Conservation (phyloP, 140 eudicot species). For the Senecio squalidus region DNA sequence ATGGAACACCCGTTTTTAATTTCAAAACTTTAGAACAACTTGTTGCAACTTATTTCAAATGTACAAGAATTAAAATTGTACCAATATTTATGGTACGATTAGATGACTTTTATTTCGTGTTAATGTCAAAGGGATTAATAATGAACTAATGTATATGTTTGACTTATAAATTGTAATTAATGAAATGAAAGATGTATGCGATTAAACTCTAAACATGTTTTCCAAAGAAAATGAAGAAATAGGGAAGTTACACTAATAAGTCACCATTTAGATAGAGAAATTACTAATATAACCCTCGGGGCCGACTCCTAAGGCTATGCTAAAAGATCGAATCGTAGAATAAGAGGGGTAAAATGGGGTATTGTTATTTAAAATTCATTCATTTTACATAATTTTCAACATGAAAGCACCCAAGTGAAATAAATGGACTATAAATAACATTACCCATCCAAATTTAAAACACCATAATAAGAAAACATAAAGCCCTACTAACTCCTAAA, state of each 20-base stretch:
- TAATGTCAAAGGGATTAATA: background rate
- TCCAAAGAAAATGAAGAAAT: background rate
- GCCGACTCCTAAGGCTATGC: no score
- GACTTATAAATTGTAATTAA: background rate
- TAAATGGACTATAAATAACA: slow-evolving; percentile 42
- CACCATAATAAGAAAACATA: no score
- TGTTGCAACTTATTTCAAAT: background rate
- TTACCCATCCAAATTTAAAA: background rate
- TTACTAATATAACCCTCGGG: no score
- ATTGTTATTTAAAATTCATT: slow-evolving; percentile 40
- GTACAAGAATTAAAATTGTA: no score
- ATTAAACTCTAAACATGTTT: background rate
- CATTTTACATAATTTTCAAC: background rate
- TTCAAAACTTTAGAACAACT: no score
- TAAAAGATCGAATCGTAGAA: background rate
- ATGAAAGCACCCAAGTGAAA: slow-evolving; percentile 1
- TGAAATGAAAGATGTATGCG: background rate
- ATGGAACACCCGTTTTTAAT: no score
- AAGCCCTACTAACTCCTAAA: slow-evolving; percentile 11
- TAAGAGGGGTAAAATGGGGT: slow-evolving; percentile 13
- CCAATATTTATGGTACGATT: background rate
- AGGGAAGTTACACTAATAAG: background rate
- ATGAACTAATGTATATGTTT: background rate
- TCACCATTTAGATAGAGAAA: slow-evolving; percentile 7
- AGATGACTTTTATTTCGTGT: background rate